Conservation (phyloP, 2,329 filamentous ascomycete genomes). For the Dothistroma pini region DNA sequence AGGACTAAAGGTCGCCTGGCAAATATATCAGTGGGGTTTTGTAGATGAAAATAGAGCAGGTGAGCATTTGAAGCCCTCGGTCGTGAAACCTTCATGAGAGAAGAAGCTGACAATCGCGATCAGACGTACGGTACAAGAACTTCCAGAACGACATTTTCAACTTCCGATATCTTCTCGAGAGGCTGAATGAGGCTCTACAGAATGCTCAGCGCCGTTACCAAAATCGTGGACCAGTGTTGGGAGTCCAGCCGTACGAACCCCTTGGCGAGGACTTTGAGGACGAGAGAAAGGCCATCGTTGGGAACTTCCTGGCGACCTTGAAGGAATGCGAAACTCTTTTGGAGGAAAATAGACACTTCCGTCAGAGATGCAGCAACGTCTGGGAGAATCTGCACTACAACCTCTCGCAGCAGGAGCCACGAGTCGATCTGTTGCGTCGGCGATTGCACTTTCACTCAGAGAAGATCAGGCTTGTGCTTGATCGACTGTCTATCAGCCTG, state of each 20-base stretch:
- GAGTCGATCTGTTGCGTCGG: conserved; percentile 19
- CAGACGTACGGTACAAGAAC: conserved; percentile 21
- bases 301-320: conserved; percentile 22
- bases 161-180: conserved; percentile 18
- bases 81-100: too few species aligned
- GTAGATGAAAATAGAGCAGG: conserved; percentile 20
- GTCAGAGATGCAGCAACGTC: conserved; percentile 14
- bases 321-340: conserved; percentile 24
- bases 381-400: conserved; percentile 21
- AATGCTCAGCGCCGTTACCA: conserved; percentile 16
- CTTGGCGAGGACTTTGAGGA: conserved; percentile 19
- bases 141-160: conserved; percentile 24
- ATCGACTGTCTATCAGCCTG: conserved; percentile 17
- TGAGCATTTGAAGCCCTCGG: not conserved
- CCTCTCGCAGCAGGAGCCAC: conserved; percentile 16
- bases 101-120: too few species aligned
- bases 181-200: conserved; percentile 15
- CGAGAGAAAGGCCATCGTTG: conserved; percentile 20
- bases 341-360: conserved; percentile 19
- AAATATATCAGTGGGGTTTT: conserved; percentile 21
- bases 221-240: conserved; percentile 7
- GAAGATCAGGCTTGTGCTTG: conserved; percentile 24
- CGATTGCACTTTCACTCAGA: conserved; percentile 23
- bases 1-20: conserved; percentile 18
- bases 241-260: conserved; percentile 13